Evolutionary conservation across 2,329 filamentous ascomycete genomes (phyloP), one percentile per base, ranked within the genome.

Genomic region (Nigrograna mackinnonii): DNA sequence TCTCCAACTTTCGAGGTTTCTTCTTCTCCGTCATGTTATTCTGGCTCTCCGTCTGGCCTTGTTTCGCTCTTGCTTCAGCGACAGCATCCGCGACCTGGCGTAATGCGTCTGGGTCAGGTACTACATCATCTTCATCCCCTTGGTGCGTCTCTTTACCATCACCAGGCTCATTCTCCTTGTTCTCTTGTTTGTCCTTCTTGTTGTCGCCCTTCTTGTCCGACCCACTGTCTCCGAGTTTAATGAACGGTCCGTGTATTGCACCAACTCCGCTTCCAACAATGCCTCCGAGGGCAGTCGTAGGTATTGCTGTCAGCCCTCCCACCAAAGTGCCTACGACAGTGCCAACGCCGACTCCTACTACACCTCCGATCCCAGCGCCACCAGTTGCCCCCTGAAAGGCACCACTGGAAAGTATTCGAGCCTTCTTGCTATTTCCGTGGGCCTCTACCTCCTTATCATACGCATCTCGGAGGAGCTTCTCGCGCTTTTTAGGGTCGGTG

Each of bases 291-390:
- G 59, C 67, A 28, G 68, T 68, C 9, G 64, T 64, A 3, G 70
- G 70, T 39, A 73, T 60, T 5, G 67, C 62, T 16, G 66, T 64
- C n/a, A 73, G 58, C 1, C 57, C 61, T 3, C 69, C 70, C 0
- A 71, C 67, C 12, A 73, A 31, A 11, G 69, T 70, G 0, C 71
- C 71, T 0, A 74, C 67, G 1, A 72, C 62, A 0, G 69, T 69
- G 0, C 72, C 72, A 14, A 74, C 42, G 1, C 72, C 72, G 16
- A 68, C 57, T 2, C 66, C 66, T 3, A 72, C 67, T 6, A 67
- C 70, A 13, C 62, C 66, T 0, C 71, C 71, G 16, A 74, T 73
- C 0, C 72, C 72, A 1, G 66, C 71, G 2, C 71, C 72, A 5
- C 67, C 71, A 11, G 64, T 55, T 2, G 61, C 60, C 1, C 71